Evolutionary conservation across 495 filamentous ascomycete species (phyloP).

Genomic region (Cryomyces antarcticus): DNA sequence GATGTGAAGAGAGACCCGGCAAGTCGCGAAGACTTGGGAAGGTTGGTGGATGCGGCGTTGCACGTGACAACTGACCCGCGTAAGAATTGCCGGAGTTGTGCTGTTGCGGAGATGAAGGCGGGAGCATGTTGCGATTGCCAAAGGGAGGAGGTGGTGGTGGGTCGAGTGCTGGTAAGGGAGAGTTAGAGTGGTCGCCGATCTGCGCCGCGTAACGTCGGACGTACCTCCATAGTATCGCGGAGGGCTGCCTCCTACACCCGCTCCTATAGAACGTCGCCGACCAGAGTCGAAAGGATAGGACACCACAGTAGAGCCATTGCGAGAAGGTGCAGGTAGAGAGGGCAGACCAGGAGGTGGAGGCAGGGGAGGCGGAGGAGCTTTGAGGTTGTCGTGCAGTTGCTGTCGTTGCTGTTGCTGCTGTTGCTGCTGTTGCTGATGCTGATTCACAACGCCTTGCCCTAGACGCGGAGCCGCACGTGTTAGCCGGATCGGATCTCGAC

Average conservation of each 20-base stretch:
- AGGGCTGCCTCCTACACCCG: slow-evolving; percentile 7
- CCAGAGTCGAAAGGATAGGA: slow-evolving; percentile 13
- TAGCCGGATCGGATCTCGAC: no score
- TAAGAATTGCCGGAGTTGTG: slow-evolving; percentile 25
- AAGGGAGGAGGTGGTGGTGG: slow-evolving; percentile 28
- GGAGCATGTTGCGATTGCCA: slow-evolving; percentile 34
- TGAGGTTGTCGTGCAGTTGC: background rate
- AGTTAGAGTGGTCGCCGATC: background rate
- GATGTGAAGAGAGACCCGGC: slow-evolving; percentile 23
- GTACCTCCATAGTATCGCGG: slow-evolving; percentile 15
- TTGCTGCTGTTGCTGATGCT: background rate
- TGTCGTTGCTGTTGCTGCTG: background rate
- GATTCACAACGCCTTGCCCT: background rate
- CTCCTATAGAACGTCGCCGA: slow-evolving; percentile 16
- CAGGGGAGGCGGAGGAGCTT: background rate
- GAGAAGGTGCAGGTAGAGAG: slow-evolving; percentile 11
- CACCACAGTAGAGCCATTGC: slow-evolving; percentile 7
- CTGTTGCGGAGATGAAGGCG: slow-evolving; percentile 37
- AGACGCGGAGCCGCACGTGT: background rate
- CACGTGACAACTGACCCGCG: slow-evolving; percentile 12
- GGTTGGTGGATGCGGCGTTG: slow-evolving; percentile 21
- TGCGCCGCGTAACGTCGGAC: background rate
- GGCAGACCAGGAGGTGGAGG: slow-evolving; percentile 8
- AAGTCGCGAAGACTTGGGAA: slow-evolving; percentile 31
- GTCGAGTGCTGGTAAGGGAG: slow-evolving; percentile 1